phyloP scores from a whole-genome alignment of 805 yeast species.

The Candida dajiaensis region DNA sequence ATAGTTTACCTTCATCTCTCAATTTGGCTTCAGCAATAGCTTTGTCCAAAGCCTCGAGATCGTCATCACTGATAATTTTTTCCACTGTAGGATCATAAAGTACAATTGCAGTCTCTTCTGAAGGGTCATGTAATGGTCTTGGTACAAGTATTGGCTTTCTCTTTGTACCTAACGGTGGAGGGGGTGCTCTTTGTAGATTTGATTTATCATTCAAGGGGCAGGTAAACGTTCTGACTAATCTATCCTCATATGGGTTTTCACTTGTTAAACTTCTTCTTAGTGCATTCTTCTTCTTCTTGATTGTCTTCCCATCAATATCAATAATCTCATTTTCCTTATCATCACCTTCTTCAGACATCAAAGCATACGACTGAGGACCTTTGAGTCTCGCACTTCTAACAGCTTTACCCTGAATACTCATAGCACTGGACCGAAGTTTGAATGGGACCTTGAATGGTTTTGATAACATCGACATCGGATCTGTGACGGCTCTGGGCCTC shows the following conservation, averaged over 20 bases:
- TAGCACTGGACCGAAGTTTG: constrained; percentile 22
- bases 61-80: constrained; percentile 23
- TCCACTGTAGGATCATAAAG: constrained; percentile 94
- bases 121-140: constrained; percentile 90
- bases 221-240: constrained; percentile 43
- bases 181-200: constrained; percentile 34
- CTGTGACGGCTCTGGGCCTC: constrained; percentile 47
- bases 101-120: constrained; percentile 89
- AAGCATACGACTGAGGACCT: constrained; percentile 37
- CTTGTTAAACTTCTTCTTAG: constrained; percentile 44
- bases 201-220: constrained; percentile 49
- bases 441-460: constrained; percentile 71
- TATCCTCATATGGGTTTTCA: constrained; percentile 32
- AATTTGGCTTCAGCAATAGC: constrained; percentile 24
- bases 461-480: constrained; percentile 46
- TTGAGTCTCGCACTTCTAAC: constrained; percentile 28
- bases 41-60: constrained; percentile 27
- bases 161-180: constrained; percentile 83
- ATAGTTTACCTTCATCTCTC: constrained; percentile 23
- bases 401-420: constrained; percentile 15
- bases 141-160: constrained; percentile 70
- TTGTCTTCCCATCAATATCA: constrained; percentile 26
- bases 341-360: constrained; percentile 25
- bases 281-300: constrained; percentile 47
- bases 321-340: constrained; percentile 32